These are phyloP conservation scores for Pleurotus cornucopiae DNA, from an alignment of 768 basidiomycete species.

Conservation along the genomic window DNA sequence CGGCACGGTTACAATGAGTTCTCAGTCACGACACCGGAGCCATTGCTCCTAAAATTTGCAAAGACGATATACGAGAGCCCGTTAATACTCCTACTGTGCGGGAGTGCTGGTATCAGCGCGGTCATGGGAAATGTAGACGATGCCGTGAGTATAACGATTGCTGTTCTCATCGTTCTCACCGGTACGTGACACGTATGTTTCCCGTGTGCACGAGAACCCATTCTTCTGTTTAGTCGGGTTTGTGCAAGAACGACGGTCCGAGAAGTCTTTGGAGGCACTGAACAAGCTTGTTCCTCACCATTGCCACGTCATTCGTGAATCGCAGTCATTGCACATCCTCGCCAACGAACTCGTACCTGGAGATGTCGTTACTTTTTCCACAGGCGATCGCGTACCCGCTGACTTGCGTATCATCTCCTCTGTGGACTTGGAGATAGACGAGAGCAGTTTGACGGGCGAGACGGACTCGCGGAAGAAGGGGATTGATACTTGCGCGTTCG, in stretches of 20 bases:
- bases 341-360: slow-evolving; percentile 97
- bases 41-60: slow-evolving; percentile 80
- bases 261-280: slow-evolving; percentile 89
- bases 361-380: slow-evolving; percentile 83
- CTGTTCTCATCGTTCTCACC: slow-evolving; percentile 89
- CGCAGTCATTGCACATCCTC: slow-evolving; percentile 70
- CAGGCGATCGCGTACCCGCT: slow-evolving; percentile 92
- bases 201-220: slow-evolving; percentile 14
- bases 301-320: slow-evolving; percentile 84
- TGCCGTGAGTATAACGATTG: slow-evolving; percentile 88
- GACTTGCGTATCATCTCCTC: slow-evolving; percentile 83
- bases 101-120: slow-evolving; percentile 84
- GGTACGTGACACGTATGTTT: slow-evolving; percentile 43
- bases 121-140: slow-evolving; percentile 96
- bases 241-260: slow-evolving; percentile 91
- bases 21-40: slow-evolving; percentile 77
- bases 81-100: slow-evolving; percentile 84
- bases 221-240: slow-evolving; percentile 64
- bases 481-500: slow-evolving; percentile 47
- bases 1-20: slow-evolving; percentile 93
- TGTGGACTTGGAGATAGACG: slow-evolving; percentile 89
- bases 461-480: slow-evolving; percentile 76
- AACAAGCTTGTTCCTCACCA: slow-evolving; percentile 98
- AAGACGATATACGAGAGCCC: slow-evolving; percentile 97
- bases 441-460: slow-evolving; percentile 93